Conservation (phyloP, 805 yeast genomes). For the Sugiyamaella smithiae region DNA sequence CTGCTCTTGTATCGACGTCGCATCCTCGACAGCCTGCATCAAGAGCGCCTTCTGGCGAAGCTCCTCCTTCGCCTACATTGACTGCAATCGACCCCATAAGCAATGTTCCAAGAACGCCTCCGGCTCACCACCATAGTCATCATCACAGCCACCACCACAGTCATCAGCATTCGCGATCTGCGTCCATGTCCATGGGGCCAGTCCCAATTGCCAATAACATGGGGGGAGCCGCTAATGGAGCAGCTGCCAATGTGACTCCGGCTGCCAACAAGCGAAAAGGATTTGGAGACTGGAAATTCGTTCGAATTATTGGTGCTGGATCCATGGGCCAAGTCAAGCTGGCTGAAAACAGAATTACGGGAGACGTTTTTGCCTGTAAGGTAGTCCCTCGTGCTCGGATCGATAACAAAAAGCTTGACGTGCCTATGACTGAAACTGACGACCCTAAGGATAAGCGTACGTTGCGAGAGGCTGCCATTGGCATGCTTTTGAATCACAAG, state of each 20-base stretch:
- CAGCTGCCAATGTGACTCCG: background rate
- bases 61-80: background rate
- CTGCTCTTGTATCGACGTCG: background rate
- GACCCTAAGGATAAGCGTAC: conserved; percentile 89
- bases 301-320: conserved; percentile 95
- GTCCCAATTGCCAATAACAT: background rate
- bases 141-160: background rate
- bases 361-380: conserved; percentile 77
- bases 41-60: background rate
- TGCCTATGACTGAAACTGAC: conserved; percentile 47
- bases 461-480: conserved; percentile 91
- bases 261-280: conserved; percentile 57
- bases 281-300: conserved; percentile 95
- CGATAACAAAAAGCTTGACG: conserved; percentile 57
- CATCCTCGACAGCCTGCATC: background rate
- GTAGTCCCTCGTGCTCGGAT: conserved; percentile 89
- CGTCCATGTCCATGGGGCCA: background rate
- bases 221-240: background rate
- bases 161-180: conserved; percentile 1
- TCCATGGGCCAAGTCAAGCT: conserved; percentile 98
- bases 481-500: conserved; percentile 85
- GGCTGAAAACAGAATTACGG: conserved; percentile 78
- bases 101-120: conserved; percentile 1
- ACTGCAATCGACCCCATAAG: background rate
- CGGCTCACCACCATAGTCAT: conserved; percentile 30